A percentile compares a stretch with the other conserved stretches of the same genome.
Conservation (phyloP, 805 yeast genomes). For the Monosporozyma servazzii region DNA sequence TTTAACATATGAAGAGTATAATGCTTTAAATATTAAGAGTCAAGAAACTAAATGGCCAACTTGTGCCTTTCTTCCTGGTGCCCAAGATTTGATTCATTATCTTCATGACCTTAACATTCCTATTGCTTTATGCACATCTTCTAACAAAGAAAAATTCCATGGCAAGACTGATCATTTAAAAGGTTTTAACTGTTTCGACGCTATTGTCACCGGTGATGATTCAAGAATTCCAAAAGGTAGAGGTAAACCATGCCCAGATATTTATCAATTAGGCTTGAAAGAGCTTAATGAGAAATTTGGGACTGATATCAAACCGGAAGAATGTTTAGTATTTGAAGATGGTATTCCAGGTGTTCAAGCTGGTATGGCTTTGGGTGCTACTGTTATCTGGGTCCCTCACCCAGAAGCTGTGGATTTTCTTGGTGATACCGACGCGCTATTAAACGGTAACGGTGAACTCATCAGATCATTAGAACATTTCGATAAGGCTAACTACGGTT, state of each 20-base stretch:
- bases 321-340: constrained; percentile 89
- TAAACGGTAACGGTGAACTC: constrained; percentile 52
- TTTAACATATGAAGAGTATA: constrained; percentile 55
- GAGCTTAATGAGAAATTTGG: constrained; percentile 51
- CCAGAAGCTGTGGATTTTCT: constrained; percentile 53
- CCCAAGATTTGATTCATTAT: constrained; percentile 52
- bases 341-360: constrained; percentile 87
- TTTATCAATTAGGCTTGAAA: constrained; percentile 75
- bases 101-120: constrained; percentile 52
- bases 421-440: constrained; percentile 40
- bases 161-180: constrained; percentile 64
- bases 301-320: constrained; percentile 51
- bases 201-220: constrained; percentile 84
- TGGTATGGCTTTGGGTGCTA: constrained; percentile 74
- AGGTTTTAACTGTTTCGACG: constrained; percentile 58
- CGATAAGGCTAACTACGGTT: constrained; percentile 39
- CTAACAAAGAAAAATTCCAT: constrained; percentile 50
- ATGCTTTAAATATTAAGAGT: constrained; percentile 39
- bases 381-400: constrained; percentile 94
- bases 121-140: constrained; percentile 85
- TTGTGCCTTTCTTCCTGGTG: constrained; percentile 75
- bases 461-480: constrained; percentile 45
- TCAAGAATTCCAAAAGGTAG: constrained; percentile 69
- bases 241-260: constrained; percentile 92
- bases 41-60: constrained; percentile 53